Evolutionary conservation across 2,329 filamentous ascomycete species (phyloP).

Genomic region (Plectosphaerella cucumerina): DNA sequence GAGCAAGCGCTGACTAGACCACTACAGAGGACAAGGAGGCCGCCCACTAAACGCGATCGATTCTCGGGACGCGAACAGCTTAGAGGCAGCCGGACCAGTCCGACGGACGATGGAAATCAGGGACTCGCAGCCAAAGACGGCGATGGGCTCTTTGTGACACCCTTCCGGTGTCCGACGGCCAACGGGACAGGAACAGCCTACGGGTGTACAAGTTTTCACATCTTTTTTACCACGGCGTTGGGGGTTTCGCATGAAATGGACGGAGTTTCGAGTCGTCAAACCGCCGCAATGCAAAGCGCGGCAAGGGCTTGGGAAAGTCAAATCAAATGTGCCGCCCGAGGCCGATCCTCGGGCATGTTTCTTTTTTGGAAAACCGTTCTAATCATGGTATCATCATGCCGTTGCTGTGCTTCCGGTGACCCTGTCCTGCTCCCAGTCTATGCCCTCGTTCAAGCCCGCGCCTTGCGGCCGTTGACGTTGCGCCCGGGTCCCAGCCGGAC

Average conservation of each 20-base stretch:
- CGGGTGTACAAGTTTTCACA: not conserved
- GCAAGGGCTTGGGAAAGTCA: not conserved
- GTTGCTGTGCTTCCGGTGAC: not conserved
- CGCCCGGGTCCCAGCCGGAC: conserved; percentile 80
- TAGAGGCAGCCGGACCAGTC: too few species aligned
- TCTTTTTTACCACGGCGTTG: not conserved
- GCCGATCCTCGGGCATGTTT: not conserved
- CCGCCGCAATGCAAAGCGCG: not conserved
- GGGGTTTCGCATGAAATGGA: not conserved
- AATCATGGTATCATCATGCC: conserved; percentile 13
- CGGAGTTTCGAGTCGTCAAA: conserved; percentile 1
- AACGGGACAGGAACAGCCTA: not conserved
- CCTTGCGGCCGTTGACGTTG: conserved; percentile 61
- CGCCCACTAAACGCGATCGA: not conserved
- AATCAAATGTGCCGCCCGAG: not conserved
- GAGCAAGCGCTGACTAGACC: not conserved
- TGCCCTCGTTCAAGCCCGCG: conserved; percentile 3
- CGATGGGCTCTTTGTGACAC: too few species aligned
- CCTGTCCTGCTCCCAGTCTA: not conserved
- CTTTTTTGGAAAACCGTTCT: conserved; percentile 4
- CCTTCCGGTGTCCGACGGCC: too few species aligned
- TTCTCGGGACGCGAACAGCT: not conserved
- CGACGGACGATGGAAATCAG: too few species aligned
- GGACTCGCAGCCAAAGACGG: too few species aligned
- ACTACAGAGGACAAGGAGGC: conserved; percentile 2